Conservation (phyloP, 768 basidiomycete genomes). For the Lactarius evosmus region DNA sequence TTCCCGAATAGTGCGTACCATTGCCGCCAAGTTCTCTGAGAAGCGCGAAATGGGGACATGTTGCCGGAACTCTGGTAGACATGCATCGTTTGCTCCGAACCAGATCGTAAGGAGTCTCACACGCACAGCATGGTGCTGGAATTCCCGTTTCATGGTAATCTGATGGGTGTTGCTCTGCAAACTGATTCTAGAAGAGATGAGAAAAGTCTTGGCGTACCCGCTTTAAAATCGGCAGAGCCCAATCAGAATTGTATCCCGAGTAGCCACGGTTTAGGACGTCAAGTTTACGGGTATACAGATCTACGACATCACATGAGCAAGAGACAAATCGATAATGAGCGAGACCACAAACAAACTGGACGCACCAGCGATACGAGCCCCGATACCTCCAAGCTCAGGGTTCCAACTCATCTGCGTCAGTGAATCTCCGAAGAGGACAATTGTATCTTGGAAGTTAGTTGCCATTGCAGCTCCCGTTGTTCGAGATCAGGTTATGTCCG, state of each 20-base stretch:
- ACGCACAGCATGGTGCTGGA: conserved; percentile 48
- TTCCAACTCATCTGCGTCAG: conserved; percentile 71
- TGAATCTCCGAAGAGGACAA: conserved; percentile 81
- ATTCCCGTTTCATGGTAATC: conserved; percentile 55
- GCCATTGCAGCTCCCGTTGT: conserved; percentile 42
- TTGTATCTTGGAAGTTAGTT: conserved; percentile 54
- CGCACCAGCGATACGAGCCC: conserved; percentile 64
- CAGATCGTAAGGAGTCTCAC: conserved; percentile 79
- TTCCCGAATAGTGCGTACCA: conserved; percentile 61
- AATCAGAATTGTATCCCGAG: conserved; percentile 83
- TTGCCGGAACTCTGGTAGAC: conserved; percentile 59
- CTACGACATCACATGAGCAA: conserved; percentile 37
- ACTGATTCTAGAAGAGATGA: not conserved
- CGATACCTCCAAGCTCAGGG: conserved; percentile 51
- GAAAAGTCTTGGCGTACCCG: conserved; percentile 45
- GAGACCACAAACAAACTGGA: conserved; percentile 21
- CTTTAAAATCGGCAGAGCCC: conserved; percentile 77
- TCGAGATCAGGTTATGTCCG: not conserved
- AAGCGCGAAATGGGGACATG: conserved; percentile 72
- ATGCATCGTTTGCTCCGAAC: conserved; percentile 90
- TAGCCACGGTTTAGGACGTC: conserved; percentile 87
- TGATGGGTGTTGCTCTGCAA: conserved; percentile 30
- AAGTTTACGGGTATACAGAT: conserved; percentile 72
- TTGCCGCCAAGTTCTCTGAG: conserved; percentile 56
- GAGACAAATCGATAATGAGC: not conserved